These are phyloP conservation scores for Vanrija pseudolonga DNA, from an alignment of 1,284 basidiomycete genomes.

Conservation along the genomic window DNA sequence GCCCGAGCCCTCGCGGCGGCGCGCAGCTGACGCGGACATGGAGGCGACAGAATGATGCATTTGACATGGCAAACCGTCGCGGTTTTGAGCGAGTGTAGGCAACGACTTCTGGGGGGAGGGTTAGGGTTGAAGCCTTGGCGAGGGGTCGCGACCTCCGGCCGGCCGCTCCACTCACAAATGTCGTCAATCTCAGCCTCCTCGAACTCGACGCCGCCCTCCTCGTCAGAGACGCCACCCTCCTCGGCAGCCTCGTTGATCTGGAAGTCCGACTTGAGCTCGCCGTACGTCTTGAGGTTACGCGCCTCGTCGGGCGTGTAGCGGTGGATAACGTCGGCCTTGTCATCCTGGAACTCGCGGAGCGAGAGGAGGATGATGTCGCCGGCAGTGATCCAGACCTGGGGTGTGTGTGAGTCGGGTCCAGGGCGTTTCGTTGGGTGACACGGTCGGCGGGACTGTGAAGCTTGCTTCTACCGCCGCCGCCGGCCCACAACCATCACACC, in stretches of 20 bases:
- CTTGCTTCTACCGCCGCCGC: not conserved
- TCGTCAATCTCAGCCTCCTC: conserved; percentile 65
- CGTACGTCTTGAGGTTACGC: conserved; percentile 83
- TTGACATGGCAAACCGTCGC: too few relatives aligned
- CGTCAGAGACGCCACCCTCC: conserved; percentile 51
- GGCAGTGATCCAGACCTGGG: conserved; percentile 97
- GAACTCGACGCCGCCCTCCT: conserved; percentile 84
- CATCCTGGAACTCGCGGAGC: conserved; percentile 97
- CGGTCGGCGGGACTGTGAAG: not conserved
- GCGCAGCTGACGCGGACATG: too few relatives aligned
- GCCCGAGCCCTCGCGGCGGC: too few relatives aligned
- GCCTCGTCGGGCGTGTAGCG: conserved; percentile 94
- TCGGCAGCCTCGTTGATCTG: conserved; percentile 96
- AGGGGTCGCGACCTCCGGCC: too few relatives aligned
- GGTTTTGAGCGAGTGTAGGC: too few relatives aligned
- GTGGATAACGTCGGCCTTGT: conserved; percentile 98
- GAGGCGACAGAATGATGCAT: too few relatives aligned
- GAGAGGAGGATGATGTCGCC: conserved; percentile 97
- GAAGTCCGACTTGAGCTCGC: conserved; percentile 94
- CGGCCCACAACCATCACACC: not conserved
- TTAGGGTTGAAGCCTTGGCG: too few relatives aligned
- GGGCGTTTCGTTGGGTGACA: not conserved
- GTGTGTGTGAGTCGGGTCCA: not conserved
- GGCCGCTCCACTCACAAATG: conserved; percentile 47
- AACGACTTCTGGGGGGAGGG: too few relatives aligned